phyloP scores from a whole-genome alignment of 2,329 filamentous ascomycete species.

The Paecilomyces variotii region DNA sequence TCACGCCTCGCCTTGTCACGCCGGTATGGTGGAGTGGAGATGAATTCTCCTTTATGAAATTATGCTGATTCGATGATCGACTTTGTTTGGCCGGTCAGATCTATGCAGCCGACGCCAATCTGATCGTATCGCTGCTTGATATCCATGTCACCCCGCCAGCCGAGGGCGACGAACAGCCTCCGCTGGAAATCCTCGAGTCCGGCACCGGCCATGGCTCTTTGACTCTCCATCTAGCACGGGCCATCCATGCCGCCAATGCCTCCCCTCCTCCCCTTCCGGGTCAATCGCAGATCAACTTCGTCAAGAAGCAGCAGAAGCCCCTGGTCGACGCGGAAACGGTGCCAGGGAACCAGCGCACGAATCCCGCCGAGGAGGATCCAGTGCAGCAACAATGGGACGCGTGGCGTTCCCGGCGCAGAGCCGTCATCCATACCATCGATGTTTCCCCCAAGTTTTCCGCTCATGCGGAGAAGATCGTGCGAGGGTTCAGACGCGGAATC shows the following conservation, averaged over 20 bases:
- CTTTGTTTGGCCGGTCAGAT: slow-evolving; percentile 41
- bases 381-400: slow-evolving; percentile 33
- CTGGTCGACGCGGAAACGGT: slow-evolving; percentile 13
- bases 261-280: slow-evolving; percentile 38
- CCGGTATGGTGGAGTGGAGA: slow-evolving; percentile 45
- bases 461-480: slow-evolving; percentile 57
- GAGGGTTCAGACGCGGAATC: slow-evolving; percentile 59
- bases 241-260: slow-evolving; percentile 65
- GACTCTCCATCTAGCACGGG: slow-evolving; percentile 66
- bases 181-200: slow-evolving; percentile 71
- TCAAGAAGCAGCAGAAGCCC: slow-evolving; percentile 14
- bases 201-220: slow-evolving; percentile 78
- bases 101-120: slow-evolving; percentile 65
- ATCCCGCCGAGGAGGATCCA: slow-evolving; percentile 9
- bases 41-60: background rate
- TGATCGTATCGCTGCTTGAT: slow-evolving; percentile 70
- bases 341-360: slow-evolving; percentile 6
- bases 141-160: slow-evolving; percentile 50
- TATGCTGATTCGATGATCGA: background rate
- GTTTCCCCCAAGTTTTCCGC: slow-evolving; percentile 53
- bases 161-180: slow-evolving; percentile 26
- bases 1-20: slow-evolving; percentile 63
- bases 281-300: slow-evolving; percentile 22
- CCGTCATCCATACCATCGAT: slow-evolving; percentile 70
- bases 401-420: slow-evolving; percentile 49